phyloP scores from a whole-genome alignment of 257 asterid genomes.

The Nicotiana obtusifolia region DNA sequence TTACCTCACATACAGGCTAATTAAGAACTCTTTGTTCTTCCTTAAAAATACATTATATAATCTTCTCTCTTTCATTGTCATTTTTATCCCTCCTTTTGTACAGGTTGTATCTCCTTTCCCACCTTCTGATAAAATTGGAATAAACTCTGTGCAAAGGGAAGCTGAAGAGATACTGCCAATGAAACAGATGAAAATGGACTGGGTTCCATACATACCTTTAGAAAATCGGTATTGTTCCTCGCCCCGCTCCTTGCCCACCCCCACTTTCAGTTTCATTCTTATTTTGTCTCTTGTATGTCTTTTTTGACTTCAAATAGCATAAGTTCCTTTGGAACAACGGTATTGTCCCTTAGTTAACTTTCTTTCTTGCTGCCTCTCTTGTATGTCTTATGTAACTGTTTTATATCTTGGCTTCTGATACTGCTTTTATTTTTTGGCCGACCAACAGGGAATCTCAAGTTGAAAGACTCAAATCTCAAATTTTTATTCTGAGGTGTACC shows the following conservation, averaged over 20 bases:
- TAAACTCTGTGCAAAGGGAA: slow-evolving; percentile 93
- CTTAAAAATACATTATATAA: background rate
- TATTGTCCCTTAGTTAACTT: background rate
- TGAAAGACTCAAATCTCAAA: slow-evolving; percentile 82
- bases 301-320: background rate
- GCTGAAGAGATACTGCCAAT: slow-evolving; percentile 86
- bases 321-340: background rate
- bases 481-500: slow-evolving; percentile 72
- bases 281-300: background rate
- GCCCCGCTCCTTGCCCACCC: too few relatives aligned
- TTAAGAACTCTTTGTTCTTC: background rate
- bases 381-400: background rate
- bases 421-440: background rate
- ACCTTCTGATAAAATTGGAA: slow-evolving; percentile 95
- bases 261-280: background rate
- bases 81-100: slow-evolving; percentile 14
- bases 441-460: slow-evolving; percentile 74
- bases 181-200: slow-evolving; percentile 99
- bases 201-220: slow-evolving; percentile 93
- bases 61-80: background rate
- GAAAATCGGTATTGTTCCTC: slow-evolving; percentile 71
- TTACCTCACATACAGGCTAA: background rate
- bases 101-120: slow-evolving; percentile 97
- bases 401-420: background rate
- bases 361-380: slow-evolving; percentile 2